These are phyloP conservation scores for Coniophora puteana DNA, from an alignment of 1,284 basidiomycete genomes.

Conservation along the genomic window DNA sequence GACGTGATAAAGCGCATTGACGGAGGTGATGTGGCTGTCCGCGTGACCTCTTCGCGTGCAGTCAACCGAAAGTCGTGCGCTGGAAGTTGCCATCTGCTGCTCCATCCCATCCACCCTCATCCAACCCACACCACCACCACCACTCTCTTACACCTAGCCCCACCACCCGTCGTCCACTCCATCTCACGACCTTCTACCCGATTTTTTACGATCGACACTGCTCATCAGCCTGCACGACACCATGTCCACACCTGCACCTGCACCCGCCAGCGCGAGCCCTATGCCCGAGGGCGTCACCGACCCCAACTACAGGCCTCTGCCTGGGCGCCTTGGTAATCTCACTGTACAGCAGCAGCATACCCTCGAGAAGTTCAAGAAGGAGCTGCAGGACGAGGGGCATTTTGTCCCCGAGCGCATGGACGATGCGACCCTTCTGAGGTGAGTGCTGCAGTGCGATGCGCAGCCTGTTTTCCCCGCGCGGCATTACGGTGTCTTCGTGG, in stretches of 20 bases:
- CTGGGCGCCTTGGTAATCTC: slow-evolving; percentile 84
- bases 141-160: too few species aligned
- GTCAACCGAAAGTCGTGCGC: too few species aligned
- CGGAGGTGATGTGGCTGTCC: too few species aligned
- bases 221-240: slow-evolving; percentile 4
- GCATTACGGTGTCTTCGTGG: background rate
- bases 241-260: slow-evolving; percentile 25
- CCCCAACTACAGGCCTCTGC: slow-evolving; percentile 65
- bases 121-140: too few species aligned
- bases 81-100: too few species aligned
- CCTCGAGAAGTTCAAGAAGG: slow-evolving; percentile 70
- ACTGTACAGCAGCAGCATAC: slow-evolving; percentile 66
- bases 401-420: slow-evolving; percentile 76
- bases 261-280: slow-evolving; percentile 45
- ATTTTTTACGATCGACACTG: too few species aligned
- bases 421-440: slow-evolving; percentile 78
- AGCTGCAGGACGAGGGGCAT: slow-evolving; percentile 57
- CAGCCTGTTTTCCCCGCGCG: background rate
- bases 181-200: too few species aligned
- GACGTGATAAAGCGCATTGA: too few species aligned
- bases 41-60: too few species aligned
- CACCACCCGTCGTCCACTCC: too few species aligned
- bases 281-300: slow-evolving; percentile 63
- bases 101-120: too few species aligned
- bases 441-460: slow-evolving; percentile 12